phyloP scores from a whole-genome alignment of 2,329 filamentous ascomycete species.

The Botrytis paeoniae region DNA sequence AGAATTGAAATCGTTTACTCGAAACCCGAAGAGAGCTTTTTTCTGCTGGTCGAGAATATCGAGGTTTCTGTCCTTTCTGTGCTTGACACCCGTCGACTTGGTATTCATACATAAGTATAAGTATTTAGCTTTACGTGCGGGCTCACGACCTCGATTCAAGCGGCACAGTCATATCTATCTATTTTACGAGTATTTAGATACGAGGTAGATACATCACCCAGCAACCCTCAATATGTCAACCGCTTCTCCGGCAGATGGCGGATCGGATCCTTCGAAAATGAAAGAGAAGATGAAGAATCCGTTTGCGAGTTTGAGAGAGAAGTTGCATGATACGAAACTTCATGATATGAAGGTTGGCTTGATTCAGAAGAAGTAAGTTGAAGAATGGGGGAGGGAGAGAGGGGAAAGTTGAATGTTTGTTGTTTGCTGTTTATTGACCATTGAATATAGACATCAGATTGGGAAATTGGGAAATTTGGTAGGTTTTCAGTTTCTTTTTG shows the following conservation, averaged over 20 bases:
- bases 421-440: constrained; percentile 5
- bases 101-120: too few species aligned
- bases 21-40: neutral
- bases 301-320: constrained; percentile 48
- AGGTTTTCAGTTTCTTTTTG: constrained; percentile 29
- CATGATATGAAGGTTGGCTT: constrained; percentile 56
- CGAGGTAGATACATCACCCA: neutral
- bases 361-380: constrained; percentile 55
- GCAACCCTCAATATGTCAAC: constrained; percentile 28
- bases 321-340: constrained; percentile 52
- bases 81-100: too few species aligned
- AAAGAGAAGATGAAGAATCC: constrained; percentile 50
- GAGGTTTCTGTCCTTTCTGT: neutral
- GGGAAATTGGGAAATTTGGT: constrained; percentile 63
- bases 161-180: neutral
- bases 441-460: constrained; percentile 49
- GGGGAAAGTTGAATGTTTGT: neutral
- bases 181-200: neutral
- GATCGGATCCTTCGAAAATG: constrained; percentile 30
- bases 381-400: neutral
- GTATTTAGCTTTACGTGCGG: neutral
- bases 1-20: neutral
- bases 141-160: neutral
- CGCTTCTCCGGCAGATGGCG: constrained; percentile 32
- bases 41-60: neutral